These are phyloP conservation scores for Saturnispora ahearnii DNA, from an alignment of 805 yeast species.

Conservation along the genomic window DNA sequence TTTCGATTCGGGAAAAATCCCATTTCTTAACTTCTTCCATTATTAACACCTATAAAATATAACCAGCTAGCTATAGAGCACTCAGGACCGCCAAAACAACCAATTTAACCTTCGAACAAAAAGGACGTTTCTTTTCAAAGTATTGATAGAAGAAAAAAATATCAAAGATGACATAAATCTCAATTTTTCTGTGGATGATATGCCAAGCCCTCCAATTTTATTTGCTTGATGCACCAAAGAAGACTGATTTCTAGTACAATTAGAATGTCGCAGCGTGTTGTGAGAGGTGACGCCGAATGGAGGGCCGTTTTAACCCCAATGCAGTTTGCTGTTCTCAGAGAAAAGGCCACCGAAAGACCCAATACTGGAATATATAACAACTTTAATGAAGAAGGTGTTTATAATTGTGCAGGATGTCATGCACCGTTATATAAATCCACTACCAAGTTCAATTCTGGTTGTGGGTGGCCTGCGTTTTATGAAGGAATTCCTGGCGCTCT, in stretches of 20 bases:
- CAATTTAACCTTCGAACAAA: background rate
- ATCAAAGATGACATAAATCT: background rate
- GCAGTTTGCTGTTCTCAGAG: conserved; percentile 71
- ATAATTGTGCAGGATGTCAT: conserved; percentile 80
- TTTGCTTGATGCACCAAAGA: background rate
- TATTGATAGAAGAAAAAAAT: background rate
- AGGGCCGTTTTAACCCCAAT: conserved; percentile 62
- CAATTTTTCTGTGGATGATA: background rate
- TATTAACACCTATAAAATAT: background rate
- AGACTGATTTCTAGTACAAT: background rate
- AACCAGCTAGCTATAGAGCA: background rate
- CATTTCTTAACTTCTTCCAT: background rate
- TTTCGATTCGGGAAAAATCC: background rate
- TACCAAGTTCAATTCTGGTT: conserved; percentile 80
- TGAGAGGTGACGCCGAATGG: conserved; percentile 56
- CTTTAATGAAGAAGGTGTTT: conserved; percentile 49
- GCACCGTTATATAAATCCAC: conserved; percentile 69
- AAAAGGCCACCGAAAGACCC: conserved; percentile 66
- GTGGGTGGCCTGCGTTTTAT: conserved; percentile 98
- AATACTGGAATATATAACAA: conserved; percentile 51
- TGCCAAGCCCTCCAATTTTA: background rate
- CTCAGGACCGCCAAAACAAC: background rate
- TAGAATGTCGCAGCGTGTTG: background rate
- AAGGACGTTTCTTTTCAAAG: background rate
- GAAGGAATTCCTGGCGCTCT: conserved; percentile 81